Base-by-base conservation (phyloP, 805 yeast species). In the Cyberlindnera mycetangii region DNA sequence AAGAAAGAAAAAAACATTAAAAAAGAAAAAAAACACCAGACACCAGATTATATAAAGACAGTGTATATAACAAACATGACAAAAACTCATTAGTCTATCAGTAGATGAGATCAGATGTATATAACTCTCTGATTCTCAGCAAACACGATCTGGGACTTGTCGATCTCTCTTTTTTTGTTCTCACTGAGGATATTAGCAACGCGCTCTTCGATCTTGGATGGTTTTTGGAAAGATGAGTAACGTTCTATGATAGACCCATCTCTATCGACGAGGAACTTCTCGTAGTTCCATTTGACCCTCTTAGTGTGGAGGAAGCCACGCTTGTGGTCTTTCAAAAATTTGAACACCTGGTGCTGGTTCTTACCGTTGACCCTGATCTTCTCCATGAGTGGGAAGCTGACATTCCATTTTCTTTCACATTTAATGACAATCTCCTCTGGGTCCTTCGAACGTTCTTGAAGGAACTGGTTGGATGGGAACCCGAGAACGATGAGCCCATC, bases 391-490 rank as follows among this genome's bases (percentile, higher is more conserved):
- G 93, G 93, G 81, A 88, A 88, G n/a, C 79, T 69, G 36, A 85
- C 93, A 42, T 90, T 88, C 63, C 75, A 87, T 67, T 81, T 85
- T 54, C 74, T 60, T 35, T 77, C 67, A 66, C 97, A 89, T 69
- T 85, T 85, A 17, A 79, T 81, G 52, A 88, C 87, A 58, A 85
- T 89, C 45, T 80, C 76, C 40, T 76, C 79, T 3, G 76, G 59
- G 4, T 81, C 82, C 54, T 93, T 83, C 66, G 43, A 11, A 15
- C 90, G 87, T 71, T 93, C 85, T 55, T 77, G 69, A 19, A 85
- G 90, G 62, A 89, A 89, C 63, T 89, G 96, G 68, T 88, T 86
- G 67, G 96, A 87, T 25, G 97, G 97, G 75, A 89, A 89, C 0
- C 89, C 97, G 28, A 89, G 52, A 21, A 89, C 72, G 36, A 68